Evolutionary conservation across 371 early-diverging fungal genomes (phyloP), one percentile per base, ranked within the genome.

Genomic region (Saksenaea vasiformis): DNA sequence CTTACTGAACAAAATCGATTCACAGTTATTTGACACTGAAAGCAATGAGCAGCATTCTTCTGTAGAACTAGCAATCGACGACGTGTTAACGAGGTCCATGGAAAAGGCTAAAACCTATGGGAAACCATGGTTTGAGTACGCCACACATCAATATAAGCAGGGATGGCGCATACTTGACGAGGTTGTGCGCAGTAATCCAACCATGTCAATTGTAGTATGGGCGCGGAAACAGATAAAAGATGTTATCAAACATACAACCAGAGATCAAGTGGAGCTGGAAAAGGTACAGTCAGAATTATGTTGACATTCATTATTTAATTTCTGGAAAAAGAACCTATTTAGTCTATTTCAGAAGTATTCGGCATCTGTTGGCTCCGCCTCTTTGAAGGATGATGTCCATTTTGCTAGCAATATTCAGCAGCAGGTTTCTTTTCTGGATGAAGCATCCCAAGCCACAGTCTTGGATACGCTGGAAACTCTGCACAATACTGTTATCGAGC

Each of bases 71-170:
- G 63, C 64, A 1, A 69, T 78, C 19, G 69, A 74, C 51, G 54
- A 61, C 37, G 67, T 68, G 1, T 47, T 79, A 10, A 56, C 68
- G 11, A 74, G 71, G 51, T 64, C 80, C 1, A 63, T 75, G 19
- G 70, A 74, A 27, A 71, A 60, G n/a, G 60, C 64, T 26, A 39
- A n/a, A 5, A 58, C 31, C 0, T 54, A 68, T 39, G 73, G 72
- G 8, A 86, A 85, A 53, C 78, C 87, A 0, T 91, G 91, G 91
- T 88, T 86, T 57, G 77, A 78, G 7, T 87, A 81, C 64, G 89
- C 85, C 5, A 78, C 83, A 10, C 85, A 85, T 56, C 78, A 85
- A 53, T 87, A 90, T 58, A 81, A 83, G 54, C 80, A 83, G 66
- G 90, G 85, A 0, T 83, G 85, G 83, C 77, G 78, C 11, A 75